phyloP scores from a whole-genome alignment of 2,329 filamentous ascomycete species.

The Zasmidium citrigriseum region DNA sequence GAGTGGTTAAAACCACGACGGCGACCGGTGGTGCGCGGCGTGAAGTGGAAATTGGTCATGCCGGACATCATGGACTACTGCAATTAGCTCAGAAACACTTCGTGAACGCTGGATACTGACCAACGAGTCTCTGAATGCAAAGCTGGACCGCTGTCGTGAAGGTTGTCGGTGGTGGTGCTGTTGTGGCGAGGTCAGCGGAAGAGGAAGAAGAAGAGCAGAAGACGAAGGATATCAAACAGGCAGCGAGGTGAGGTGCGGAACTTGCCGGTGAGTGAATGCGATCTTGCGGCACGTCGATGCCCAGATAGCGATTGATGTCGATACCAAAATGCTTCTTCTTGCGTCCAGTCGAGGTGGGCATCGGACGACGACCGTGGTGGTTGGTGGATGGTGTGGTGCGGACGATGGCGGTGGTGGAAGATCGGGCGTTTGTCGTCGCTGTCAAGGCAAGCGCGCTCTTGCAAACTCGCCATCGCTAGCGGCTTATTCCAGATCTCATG shows the following conservation, averaged over 20 bases:
- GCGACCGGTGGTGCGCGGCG: conserved; percentile 9
- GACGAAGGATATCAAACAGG: no score
- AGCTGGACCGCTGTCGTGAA: conserved; percentile 1
- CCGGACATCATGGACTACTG: conserved; percentile 19
- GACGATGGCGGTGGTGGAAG: not conserved
- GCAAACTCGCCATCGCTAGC: not conserved
- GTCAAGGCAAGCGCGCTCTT: not conserved
- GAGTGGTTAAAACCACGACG: conserved; percentile 23
- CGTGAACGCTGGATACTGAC: conserved; percentile 10
- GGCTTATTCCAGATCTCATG: not conserved
- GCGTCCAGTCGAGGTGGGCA: not conserved
- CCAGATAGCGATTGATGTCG: conserved; percentile 23
- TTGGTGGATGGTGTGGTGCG: not conserved
- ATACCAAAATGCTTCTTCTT: conserved; percentile 21
- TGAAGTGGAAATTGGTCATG: not conserved
- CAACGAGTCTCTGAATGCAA: conserved; percentile 18
- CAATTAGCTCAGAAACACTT: conserved; percentile 3
- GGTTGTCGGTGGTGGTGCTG: not conserved
- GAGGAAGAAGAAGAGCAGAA: no score
- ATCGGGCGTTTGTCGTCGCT: not conserved
- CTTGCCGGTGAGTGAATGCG: conserved; percentile 11
- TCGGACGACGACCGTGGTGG: not conserved
- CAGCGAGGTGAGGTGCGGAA: not conserved
- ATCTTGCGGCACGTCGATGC: conserved; percentile 18
- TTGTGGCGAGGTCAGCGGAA: conserved; percentile 2